A percentile compares a stretch with the other conserved stretches of the same genome.
Conservation (phyloP, 257 asterid genomes). For the Salvia rosmarinus region DNA sequence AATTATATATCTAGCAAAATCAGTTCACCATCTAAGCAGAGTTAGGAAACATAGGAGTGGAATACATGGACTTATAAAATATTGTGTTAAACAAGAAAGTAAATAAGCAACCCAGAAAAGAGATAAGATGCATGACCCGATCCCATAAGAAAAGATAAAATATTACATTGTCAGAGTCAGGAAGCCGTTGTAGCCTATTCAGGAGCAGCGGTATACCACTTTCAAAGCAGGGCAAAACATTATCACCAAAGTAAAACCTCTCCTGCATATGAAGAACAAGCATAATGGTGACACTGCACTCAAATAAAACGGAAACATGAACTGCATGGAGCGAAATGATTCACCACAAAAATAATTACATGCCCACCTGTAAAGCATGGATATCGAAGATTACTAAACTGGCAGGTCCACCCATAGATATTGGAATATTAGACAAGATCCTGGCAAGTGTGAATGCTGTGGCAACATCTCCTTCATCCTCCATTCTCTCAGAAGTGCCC, state of each 20-base stretch:
- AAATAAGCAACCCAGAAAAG: background rate
- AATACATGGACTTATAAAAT: background rate
- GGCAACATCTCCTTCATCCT: slow-evolving; percentile 99
- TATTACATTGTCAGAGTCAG: slow-evolving; percentile 91
- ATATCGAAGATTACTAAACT: slow-evolving; percentile 91
- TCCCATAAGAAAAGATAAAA: slow-evolving; percentile 27
- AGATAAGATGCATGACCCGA: background rate
- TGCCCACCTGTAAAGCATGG: slow-evolving; percentile 92
- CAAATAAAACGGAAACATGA: slow-evolving; percentile 10
- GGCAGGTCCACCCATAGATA: slow-evolving; percentile 93
- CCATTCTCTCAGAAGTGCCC: slow-evolving; percentile 99
- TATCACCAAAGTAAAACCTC: slow-evolving; percentile 96
- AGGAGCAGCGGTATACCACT: slow-evolving; percentile 94
- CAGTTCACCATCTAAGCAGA: slow-evolving; percentile 21
- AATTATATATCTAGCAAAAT: slow-evolving; percentile 5
- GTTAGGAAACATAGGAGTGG: background rate
- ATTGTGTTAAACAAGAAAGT: background rate
- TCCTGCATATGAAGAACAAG: slow-evolving; percentile 55
- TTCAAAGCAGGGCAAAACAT: slow-evolving; percentile 90
- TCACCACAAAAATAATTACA: slow-evolving; percentile 25
- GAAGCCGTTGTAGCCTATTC: slow-evolving; percentile 89
- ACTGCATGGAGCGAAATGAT: slow-evolving; percentile 9
- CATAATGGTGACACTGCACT: slow-evolving; percentile 22
- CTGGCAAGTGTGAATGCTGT: slow-evolving; percentile 98
- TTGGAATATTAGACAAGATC: slow-evolving; percentile 87